Conservation (phyloP, 495 filamentous ascomycete species). For the Talaromyces ruber region DNA sequence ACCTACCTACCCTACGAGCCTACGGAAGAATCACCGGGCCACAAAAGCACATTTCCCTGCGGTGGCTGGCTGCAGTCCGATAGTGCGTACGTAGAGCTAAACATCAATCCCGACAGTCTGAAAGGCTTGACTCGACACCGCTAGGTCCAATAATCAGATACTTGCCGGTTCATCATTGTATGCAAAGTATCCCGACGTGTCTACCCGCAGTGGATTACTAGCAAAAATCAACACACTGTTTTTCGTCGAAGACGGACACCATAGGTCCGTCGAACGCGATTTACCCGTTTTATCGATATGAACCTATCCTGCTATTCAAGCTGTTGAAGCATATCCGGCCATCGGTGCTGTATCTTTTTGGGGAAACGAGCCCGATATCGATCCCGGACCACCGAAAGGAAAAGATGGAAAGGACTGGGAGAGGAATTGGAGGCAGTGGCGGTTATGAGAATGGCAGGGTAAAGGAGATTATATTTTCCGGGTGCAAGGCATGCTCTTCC, state of each 20-base stretch:
- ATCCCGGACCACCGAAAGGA: slow-evolving; percentile 19
- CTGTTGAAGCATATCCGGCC: slow-evolving; percentile 26
- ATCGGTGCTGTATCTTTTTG: slow-evolving; percentile 58
- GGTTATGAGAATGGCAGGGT: slow-evolving; percentile 43
- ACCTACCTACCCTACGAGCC: too few relatives aligned
- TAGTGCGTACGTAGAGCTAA: neutral
- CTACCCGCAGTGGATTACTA: neutral
- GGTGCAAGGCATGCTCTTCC: slow-evolving; percentile 62
- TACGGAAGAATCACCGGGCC: neutral
- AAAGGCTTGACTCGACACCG: neutral
- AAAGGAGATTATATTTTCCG: slow-evolving; percentile 44
- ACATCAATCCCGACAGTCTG: neutral
- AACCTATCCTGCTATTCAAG: slow-evolving; percentile 3
- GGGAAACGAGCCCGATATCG: slow-evolving; percentile 37
- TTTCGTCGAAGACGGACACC: slow-evolving; percentile 8
- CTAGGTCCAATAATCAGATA: neutral
- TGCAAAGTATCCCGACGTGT: neutral
- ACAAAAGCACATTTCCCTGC: neutral
- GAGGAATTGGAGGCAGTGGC: slow-evolving; percentile 25
- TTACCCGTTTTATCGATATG: slow-evolving; percentile 31
- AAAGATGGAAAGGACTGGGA: slow-evolving; percentile 13
- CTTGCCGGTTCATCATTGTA: neutral
- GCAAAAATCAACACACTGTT: neutral
- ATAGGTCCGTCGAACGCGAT: slow-evolving; percentile 39
- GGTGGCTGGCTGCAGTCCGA: neutral